Percentiles rank a stretch among this genome's conserved stretches.
Conservation (phyloP, 495 filamentous ascomycete genomes). For the Penicillium dipodomyicola region DNA sequence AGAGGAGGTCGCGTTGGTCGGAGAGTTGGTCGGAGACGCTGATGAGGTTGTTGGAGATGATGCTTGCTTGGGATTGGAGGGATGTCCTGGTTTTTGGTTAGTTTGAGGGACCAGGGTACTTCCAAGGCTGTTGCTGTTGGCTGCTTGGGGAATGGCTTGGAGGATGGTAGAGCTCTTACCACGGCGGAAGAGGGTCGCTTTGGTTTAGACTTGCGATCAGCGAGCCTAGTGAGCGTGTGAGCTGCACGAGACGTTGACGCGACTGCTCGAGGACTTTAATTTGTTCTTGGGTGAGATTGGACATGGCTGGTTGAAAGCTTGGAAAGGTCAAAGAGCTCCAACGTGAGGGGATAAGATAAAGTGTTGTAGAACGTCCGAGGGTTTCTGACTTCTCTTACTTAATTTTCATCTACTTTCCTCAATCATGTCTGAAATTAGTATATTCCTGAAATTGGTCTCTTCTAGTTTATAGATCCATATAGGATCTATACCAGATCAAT, state of each 20-base stretch:
- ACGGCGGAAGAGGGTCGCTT: conserved; percentile 58
- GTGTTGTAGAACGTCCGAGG: neutral
- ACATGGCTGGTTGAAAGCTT: conserved; percentile 23
- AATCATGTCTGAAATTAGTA: neutral
- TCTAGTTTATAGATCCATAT: neutral
- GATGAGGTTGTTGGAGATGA: conserved; percentile 62
- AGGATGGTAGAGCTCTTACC: conserved; percentile 38
- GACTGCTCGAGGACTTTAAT: conserved; percentile 72
- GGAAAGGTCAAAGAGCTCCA: conserved; percentile 6
- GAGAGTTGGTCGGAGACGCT: conserved; percentile 57
- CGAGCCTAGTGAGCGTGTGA: conserved; percentile 64
- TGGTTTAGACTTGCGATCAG: conserved; percentile 53
- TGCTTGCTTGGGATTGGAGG: conserved; percentile 63
- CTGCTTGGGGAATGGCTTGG: neutral
- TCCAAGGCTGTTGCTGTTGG: neutral
- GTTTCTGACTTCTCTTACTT: neutral
- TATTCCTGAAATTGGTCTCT: neutral
- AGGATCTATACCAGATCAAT: neutral
- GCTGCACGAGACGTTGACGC: conserved; percentile 66
- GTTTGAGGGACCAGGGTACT: neutral
- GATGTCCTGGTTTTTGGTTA: conserved; percentile 51
- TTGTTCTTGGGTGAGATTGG: conserved; percentile 52
- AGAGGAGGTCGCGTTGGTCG: conserved; percentile 58
- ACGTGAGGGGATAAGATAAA: conserved; percentile 7
- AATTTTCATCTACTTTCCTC: neutral